Conservation (phyloP, 2,329 filamentous ascomycete genomes). For the Pyrenophora tritici-repentis region DNA sequence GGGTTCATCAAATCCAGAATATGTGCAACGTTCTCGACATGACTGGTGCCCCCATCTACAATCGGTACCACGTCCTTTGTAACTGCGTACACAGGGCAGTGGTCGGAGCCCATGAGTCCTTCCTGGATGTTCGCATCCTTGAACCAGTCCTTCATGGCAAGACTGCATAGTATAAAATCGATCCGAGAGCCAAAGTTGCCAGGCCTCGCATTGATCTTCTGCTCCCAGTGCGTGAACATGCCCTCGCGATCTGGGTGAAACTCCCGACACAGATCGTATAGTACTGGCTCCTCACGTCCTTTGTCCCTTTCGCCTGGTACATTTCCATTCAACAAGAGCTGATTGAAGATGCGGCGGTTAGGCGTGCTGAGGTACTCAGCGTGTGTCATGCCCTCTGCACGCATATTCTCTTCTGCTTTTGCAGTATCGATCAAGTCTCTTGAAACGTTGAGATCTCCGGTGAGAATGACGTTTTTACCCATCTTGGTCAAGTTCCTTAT, state of each 20-base stretch:
- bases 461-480: constrained; percentile 84
- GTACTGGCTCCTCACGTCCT: constrained; percentile 69
- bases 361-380: constrained; percentile 75
- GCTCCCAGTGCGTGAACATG: constrained; percentile 99
- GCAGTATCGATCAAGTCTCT: constrained; percentile 74
- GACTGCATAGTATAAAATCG: constrained; percentile 87
- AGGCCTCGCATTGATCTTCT: constrained; percentile 91
- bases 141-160: constrained; percentile 80
- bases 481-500: constrained; percentile 79
- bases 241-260: constrained; percentile 79
- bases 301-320: constrained; percentile 70
- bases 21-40: constrained; percentile 53
- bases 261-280: constrained; percentile 82
- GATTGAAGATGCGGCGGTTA: constrained; percentile 79
- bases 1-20: constrained; percentile 80
- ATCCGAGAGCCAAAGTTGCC: constrained; percentile 92
- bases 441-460: constrained; percentile 86
- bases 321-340: constrained; percentile 75
- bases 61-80: constrained; percentile 67
- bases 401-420: constrained; percentile 71
- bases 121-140: constrained; percentile 84
- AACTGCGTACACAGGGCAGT: constrained; percentile 87
- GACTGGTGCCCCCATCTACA: constrained; percentile 27
- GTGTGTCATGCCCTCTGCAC: constrained; percentile 69
- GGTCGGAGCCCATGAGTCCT: constrained; percentile 90